Percentiles rank a stretch among this genome's conserved stretches.
Evolutionary conservation across 768 basidiomycete species (phyloP).

Genomic region (Amanita thiersii): DNA sequence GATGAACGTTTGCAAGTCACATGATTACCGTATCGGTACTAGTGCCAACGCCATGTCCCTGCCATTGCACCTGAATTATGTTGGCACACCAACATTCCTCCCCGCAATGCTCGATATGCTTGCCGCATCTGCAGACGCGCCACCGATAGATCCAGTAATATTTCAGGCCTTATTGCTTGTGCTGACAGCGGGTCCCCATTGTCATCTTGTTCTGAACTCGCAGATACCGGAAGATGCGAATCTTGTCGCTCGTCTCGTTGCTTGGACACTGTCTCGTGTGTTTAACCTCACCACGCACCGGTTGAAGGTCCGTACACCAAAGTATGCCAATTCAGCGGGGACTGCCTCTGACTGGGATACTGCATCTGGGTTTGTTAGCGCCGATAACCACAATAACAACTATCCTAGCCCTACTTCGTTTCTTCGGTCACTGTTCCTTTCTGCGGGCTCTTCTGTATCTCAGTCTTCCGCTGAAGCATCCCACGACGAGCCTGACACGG

Average conservation of each 20-base stretch:
- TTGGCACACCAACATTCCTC: conserved; percentile 4
- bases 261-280: conserved; percentile 4
- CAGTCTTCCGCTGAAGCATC: background rate
- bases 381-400: background rate
- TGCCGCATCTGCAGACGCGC: background rate
- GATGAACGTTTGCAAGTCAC: too few relatives aligned
- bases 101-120: background rate
- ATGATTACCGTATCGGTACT: too few relatives aligned
- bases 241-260: conserved; percentile 3
- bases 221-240: conserved; percentile 1
- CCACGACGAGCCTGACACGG: too few relatives aligned
- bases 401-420: background rate
- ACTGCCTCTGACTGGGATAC: too few relatives aligned
- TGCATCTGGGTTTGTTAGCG: too few relatives aligned
- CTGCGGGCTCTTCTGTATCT: background rate
- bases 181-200: background rate
- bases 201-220: conserved; percentile 1
- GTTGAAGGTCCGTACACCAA: background rate
- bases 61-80: conserved; percentile 1
- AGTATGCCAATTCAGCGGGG: too few relatives aligned
- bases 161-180: conserved; percentile 5
- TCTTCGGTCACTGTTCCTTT: conserved; percentile 5
- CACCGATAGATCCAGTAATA: conserved; percentile 5
- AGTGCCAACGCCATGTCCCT: too few relatives aligned
- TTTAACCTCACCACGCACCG: conserved; percentile 6